Percentiles rank a stretch among this genome's conserved stretches.
These are phyloP conservation scores for Zopfia rhizophila DNA, from an alignment of 2,329 filamentous ascomycete species.

Conservation along the genomic window DNA sequence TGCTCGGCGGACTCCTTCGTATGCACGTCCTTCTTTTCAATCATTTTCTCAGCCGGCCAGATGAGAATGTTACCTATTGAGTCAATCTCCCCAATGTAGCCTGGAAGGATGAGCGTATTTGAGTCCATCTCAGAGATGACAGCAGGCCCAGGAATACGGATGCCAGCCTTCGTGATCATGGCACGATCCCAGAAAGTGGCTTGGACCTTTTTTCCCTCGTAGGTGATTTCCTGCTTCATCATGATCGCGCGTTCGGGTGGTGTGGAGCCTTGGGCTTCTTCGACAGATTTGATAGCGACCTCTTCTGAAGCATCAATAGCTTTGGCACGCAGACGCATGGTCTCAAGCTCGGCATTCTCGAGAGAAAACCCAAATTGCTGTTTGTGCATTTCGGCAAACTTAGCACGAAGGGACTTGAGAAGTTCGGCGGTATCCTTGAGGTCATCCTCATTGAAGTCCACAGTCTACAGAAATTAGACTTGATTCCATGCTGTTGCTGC, in stretches of 20 bases:
- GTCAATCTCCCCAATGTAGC: conserved; percentile 59
- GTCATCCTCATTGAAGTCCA: conserved; percentile 49
- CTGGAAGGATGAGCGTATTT: conserved; percentile 62
- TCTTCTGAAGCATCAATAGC: conserved; percentile 56
- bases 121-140: conserved; percentile 64
- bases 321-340: conserved; percentile 60
- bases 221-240: conserved; percentile 51
- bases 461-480: conserved; percentile 21
- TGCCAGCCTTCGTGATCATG: conserved; percentile 53
- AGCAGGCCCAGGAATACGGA: conserved; percentile 57
- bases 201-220: conserved; percentile 53
- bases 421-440: conserved; percentile 43
- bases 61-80: conserved; percentile 62
- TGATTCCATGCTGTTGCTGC: neutral
- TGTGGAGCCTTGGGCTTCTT: conserved; percentile 32
- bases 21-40: conserved; percentile 38
- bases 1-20: conserved; percentile 51
- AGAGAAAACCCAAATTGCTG: conserved; percentile 60
- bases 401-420: conserved; percentile 46
- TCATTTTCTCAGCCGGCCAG: conserved; percentile 48
- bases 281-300: conserved; percentile 50
- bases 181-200: conserved; percentile 59
- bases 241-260: conserved; percentile 52
- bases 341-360: conserved; percentile 57
- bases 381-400: conserved; percentile 56